Evolutionary conservation across 208 protist species (phyloP).

Genomic region (Trypanosomatidae sp.): DNA sequence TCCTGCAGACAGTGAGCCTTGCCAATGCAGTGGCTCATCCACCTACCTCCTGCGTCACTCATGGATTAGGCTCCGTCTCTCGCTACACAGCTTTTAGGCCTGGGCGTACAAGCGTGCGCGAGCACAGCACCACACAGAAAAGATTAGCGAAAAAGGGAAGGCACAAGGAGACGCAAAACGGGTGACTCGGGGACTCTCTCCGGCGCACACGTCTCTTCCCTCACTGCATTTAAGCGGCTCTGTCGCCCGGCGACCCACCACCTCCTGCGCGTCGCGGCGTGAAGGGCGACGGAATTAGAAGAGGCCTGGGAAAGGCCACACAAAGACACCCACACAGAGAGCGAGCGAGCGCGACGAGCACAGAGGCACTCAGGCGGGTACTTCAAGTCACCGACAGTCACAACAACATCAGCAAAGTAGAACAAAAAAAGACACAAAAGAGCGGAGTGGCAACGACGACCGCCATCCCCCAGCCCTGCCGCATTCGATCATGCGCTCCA

Average conservation of each 20-base stretch:
- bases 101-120: background rate
- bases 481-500: background rate
- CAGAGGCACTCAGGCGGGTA: background rate
- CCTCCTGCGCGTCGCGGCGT: background rate
- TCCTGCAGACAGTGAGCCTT: background rate
- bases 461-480: background rate
- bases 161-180: background rate
- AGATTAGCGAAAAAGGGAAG: background rate
- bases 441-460: background rate
- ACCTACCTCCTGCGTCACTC: background rate
- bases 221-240: no score
- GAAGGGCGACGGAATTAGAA: background rate
- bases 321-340: background rate
- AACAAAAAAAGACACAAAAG: background rate
- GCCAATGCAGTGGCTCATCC: background rate
- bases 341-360: background rate
- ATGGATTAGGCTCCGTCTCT: background rate
- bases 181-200: background rate
- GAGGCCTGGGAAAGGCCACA: background rate
- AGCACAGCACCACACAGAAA: background rate
- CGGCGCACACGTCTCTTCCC: background rate
- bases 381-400: background rate
- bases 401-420: background rate
- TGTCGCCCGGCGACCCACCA: no score
- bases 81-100: constrained; percentile 3